Evolutionary conservation across 2,329 filamentous ascomycete genomes (phyloP).

Genomic region (Curvularia spicifera): DNA sequence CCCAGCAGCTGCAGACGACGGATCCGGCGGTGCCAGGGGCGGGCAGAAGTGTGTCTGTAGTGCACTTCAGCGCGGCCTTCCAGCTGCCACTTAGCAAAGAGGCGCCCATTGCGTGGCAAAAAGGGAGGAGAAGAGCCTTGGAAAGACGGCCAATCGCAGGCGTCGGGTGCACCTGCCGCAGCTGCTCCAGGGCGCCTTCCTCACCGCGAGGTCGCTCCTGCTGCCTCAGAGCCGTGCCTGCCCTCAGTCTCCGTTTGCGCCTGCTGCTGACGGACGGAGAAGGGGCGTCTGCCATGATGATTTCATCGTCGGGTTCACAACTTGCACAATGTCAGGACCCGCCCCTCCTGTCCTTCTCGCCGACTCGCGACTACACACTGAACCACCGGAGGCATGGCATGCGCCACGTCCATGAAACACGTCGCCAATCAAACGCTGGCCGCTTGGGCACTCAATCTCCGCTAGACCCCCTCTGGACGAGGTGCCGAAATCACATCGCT

Average conservation of each 20-base stretch:
- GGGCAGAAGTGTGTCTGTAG: no score
- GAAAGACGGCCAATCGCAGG: background rate
- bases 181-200: background rate
- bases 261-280: slow-evolving; percentile 15
- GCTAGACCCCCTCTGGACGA: slow-evolving; percentile 30
- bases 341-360: slow-evolving; percentile 4
- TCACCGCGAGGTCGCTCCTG: slow-evolving; percentile 12
- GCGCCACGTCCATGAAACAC: slow-evolving; percentile 21
- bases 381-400: slow-evolving; percentile 22
- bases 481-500: slow-evolving; percentile 33
- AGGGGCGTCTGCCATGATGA: background rate
- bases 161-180: background rate
- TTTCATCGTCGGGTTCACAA: slow-evolving; percentile 3
- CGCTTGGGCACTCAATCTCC: slow-evolving; percentile 17
- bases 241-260: slow-evolving; percentile 9
- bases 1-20: slow-evolving; percentile 1
- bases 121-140: background rate
- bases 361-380: slow-evolving; percentile 17
- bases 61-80: background rate
- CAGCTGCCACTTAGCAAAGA: background rate
- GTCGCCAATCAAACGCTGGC: slow-evolving; percentile 31
- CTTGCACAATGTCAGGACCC: slow-evolving; percentile 2
- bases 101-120: background rate
- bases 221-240: slow-evolving; percentile 10
- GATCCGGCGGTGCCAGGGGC: background rate